A percentile compares a stretch with the other conserved stretches of the same genome.
phyloP scores from a whole-genome alignment of 2,329 filamentous ascomycete genomes.

The Fusarium floridanum region DNA sequence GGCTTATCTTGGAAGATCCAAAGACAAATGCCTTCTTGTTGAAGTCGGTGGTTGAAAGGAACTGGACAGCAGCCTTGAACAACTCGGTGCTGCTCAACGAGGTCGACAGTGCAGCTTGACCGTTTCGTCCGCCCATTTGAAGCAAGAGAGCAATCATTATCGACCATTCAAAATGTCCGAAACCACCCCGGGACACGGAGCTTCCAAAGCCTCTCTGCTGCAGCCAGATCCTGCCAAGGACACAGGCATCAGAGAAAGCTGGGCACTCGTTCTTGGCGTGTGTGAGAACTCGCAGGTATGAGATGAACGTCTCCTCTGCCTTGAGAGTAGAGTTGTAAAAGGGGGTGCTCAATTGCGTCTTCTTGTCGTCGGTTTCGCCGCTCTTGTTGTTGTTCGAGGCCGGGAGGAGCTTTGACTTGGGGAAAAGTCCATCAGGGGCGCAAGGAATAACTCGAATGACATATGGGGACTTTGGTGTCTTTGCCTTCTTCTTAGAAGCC shows the following conservation, averaged over 20 bases:
- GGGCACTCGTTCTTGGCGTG: conserved; percentile 76
- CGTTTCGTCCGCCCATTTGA: conserved; percentile 79
- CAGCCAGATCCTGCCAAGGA: conserved; percentile 90
- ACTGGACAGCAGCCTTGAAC: conserved; percentile 95
- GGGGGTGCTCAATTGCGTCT: conserved; percentile 70
- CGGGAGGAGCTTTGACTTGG: conserved; percentile 77
- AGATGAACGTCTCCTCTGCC: conserved; percentile 78
- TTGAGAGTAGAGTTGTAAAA: conserved; percentile 92
- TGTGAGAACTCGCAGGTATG: conserved; percentile 82
- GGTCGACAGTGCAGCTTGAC: conserved; percentile 78
- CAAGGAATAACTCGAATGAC: conserved; percentile 83
- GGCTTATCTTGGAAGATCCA: conserved; percentile 49
- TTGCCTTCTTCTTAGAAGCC: conserved; percentile 42
- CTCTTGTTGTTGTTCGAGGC: conserved; percentile 77
- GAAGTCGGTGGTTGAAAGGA: conserved; percentile 81
- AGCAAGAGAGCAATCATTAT: conserved; percentile 84
- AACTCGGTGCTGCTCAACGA: conserved; percentile 92
- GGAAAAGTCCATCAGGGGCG: conserved; percentile 76
- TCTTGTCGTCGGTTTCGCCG: conserved; percentile 59
- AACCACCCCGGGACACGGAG: conserved; percentile 80
- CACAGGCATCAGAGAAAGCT: conserved; percentile 84
- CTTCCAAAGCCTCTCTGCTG: conserved; percentile 86
- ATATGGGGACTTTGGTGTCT: conserved; percentile 57
- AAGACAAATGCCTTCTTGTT: conserved; percentile 73
- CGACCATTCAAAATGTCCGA: conserved; percentile 94